These are phyloP conservation scores for Rhodotorula sp. DNA, from an alignment of 1,284 basidiomycete species.

Conservation along the genomic window DNA sequence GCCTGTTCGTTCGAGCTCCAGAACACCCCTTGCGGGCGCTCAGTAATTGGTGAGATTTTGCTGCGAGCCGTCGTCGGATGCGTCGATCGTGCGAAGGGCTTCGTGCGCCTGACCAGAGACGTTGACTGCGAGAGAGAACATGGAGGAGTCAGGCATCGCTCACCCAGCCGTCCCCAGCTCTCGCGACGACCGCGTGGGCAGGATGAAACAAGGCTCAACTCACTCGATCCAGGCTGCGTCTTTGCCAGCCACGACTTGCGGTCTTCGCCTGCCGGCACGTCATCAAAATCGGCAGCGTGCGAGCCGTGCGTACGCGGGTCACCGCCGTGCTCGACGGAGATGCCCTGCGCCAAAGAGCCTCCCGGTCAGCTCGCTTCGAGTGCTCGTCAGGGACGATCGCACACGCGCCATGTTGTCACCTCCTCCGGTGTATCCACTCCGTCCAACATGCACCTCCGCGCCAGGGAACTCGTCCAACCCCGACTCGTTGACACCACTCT, in stretches of 20 bases:
- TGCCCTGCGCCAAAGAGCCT: neutral
- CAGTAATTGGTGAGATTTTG: conserved; percentile 11
- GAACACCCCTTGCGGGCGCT: neutral
- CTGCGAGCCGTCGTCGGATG: conserved; percentile 8
- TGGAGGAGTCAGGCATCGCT: too few species aligned
- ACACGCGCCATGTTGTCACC: conserved; percentile 6
- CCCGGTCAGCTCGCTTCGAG: neutral
- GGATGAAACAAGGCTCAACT: neutral
- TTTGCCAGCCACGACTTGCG: neutral
- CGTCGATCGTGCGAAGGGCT: neutral
- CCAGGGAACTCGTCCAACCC: conserved; percentile 3
- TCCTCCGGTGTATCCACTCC: neutral
- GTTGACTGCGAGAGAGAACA: conserved; percentile 13
- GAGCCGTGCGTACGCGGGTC: conserved; percentile 4
- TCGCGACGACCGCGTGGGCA: too few species aligned
- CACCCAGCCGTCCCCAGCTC: neutral
- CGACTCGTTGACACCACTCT: conserved; percentile 10
- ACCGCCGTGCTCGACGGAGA: conserved; percentile 7
- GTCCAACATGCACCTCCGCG: neutral
- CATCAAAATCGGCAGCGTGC: neutral
- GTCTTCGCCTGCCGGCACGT: conserved; percentile 10
- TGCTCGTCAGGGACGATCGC: neutral
- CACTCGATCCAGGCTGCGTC: conserved; percentile 7
- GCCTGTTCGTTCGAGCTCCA: too few species aligned
- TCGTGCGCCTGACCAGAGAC: neutral